Percentiles rank a stretch among this genome's conserved stretches.
Evolutionary conservation across 2,329 filamentous ascomycete genomes (phyloP).

Genomic region (Fusarium brachygibbosum): DNA sequence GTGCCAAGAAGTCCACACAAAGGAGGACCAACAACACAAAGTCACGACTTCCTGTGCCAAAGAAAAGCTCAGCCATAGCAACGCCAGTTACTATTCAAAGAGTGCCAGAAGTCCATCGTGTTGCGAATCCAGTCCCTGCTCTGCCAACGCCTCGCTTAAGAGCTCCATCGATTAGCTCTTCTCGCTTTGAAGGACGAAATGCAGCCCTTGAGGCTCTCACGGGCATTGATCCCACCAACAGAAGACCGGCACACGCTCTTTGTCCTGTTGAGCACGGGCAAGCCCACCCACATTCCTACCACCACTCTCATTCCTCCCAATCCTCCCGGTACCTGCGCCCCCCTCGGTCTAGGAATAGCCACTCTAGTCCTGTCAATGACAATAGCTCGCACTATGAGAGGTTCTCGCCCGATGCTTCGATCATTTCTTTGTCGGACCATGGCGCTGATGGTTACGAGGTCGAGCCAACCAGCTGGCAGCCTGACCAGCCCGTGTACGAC

Average conservation of each 20-base stretch:
- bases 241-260: conserved; percentile 51
- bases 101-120: conserved; percentile 57
- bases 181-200: conserved; percentile 58
- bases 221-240: conserved; percentile 43
- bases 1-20: conserved; percentile 31
- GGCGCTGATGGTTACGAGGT: conserved; percentile 28
- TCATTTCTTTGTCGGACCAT: conserved; percentile 46
- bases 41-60: conserved; percentile 45
- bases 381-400: conserved; percentile 17
- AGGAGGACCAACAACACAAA: conserved; percentile 35
- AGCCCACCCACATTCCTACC: conserved; percentile 42
- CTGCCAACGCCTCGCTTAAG: conserved; percentile 55
- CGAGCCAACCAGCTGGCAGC: conserved; percentile 27
- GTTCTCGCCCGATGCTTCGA: conserved; percentile 26
- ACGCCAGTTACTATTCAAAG: conserved; percentile 52
- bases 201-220: conserved; percentile 50
- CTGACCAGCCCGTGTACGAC: conserved; percentile 27
- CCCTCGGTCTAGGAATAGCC: conserved; percentile 41
- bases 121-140: conserved; percentile 56
- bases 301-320: conserved; percentile 34
- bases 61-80: conserved; percentile 27
- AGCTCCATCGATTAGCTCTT: conserved; percentile 60
- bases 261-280: conserved; percentile 50
- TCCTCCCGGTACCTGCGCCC: conserved; percentile 37
- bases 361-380: conserved; percentile 14